Conservation (phyloP, 495 filamentous ascomycete genomes). For the Massariosphaeria phaeospora region DNA sequence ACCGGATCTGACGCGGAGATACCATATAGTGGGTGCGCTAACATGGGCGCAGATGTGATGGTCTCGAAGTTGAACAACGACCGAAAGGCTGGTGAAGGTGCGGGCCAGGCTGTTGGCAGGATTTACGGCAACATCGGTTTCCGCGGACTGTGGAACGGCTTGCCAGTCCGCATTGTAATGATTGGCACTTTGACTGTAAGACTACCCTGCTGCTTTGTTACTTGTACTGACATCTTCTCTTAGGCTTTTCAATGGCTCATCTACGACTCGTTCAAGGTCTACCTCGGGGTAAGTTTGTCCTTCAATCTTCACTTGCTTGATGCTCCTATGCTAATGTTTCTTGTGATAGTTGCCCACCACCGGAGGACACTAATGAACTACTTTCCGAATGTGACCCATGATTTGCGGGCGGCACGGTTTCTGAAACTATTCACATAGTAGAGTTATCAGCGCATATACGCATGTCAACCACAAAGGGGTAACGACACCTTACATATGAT, state of each 20-base stretch:
- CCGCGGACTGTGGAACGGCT: conserved; percentile 63
- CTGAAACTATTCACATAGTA: no score
- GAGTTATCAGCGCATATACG: no score
- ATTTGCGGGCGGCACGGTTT: no score
- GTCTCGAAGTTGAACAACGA: conserved; percentile 59
- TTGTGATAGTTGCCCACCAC: conserved; percentile 54
- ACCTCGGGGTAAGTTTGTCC: conserved; percentile 48
- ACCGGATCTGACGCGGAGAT: conserved; percentile 49
- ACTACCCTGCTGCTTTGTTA: conserved; percentile 1
- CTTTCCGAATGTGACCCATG: no score
- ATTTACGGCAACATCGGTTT: conserved; percentile 74
- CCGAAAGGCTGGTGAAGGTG: conserved; percentile 52
- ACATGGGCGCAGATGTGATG: conserved; percentile 57
- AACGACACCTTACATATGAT: no score
- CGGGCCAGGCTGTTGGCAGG: conserved; percentile 55
- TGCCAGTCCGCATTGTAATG: conserved; percentile 62
- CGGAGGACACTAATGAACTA: conserved; percentile 54
- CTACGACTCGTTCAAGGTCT: conserved; percentile 74
- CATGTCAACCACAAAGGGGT: no score
- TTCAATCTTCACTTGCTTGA: neutral
- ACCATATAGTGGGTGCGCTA: neutral
- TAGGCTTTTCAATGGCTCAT: conserved; percentile 71
- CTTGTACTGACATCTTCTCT: conserved; percentile 42
- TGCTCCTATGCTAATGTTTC: conserved; percentile 4
- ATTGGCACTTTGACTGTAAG: conserved; percentile 47